phyloP scores from a whole-genome alignment of 2,329 filamentous ascomycete genomes.

The Diplodia mutila region DNA sequence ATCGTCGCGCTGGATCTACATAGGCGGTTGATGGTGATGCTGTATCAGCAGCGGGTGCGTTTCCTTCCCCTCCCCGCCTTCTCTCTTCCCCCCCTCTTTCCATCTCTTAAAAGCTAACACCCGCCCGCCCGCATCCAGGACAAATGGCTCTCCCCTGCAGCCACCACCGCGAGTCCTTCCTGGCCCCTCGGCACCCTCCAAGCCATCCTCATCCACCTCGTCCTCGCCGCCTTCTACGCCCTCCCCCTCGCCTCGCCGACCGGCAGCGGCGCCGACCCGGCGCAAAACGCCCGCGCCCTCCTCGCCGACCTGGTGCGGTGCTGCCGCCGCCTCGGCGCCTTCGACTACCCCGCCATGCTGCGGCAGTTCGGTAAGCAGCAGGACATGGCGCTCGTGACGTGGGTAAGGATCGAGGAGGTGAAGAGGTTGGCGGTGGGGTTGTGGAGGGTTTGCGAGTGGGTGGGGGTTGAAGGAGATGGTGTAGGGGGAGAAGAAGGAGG shows the following conservation, averaged over 20 bases:
- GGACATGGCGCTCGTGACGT: background rate
- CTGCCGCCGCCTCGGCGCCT: slow-evolving; percentile 1
- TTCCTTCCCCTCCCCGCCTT: no score
- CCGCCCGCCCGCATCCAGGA: background rate
- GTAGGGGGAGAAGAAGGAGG: background rate
- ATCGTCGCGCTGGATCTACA: slow-evolving; percentile 3
- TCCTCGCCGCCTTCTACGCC: slow-evolving; percentile 2
- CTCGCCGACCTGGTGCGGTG: slow-evolving; percentile 4
- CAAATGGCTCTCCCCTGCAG: background rate
- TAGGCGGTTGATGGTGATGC: background rate
- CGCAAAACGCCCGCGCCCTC: background rate
- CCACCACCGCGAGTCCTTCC: background rate
- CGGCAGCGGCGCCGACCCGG: background rate
- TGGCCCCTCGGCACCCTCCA: slow-evolving; percentile 21
- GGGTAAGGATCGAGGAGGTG: slow-evolving; percentile 10
- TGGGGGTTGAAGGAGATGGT: no score
- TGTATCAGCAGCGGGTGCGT: slow-evolving; percentile 9
- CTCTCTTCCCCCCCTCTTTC: background rate
- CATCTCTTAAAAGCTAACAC: background rate
- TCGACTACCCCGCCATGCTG: slow-evolving; percentile 1
- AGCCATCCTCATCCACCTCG: slow-evolving; percentile 17
- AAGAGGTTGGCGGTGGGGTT: slow-evolving; percentile 18
- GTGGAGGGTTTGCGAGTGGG: background rate
- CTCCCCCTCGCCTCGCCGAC: slow-evolving; percentile 8
- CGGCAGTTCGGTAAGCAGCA: background rate